These are phyloP conservation scores for Blastocystis sp. DNA, from an alignment of 352 stramenopile species.

Conservation along the genomic window DNA sequence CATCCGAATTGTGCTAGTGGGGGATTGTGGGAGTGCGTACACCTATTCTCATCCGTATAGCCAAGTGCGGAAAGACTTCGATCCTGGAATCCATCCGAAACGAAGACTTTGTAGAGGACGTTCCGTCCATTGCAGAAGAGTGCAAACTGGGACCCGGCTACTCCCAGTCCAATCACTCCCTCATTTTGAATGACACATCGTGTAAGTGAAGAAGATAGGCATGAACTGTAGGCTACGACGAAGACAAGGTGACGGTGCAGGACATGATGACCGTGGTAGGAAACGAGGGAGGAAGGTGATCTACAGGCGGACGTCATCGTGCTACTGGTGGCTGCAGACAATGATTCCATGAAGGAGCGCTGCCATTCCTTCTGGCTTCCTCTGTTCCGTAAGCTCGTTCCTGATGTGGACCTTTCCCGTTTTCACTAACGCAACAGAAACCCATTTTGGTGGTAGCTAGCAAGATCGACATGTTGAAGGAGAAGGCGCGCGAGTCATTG, in stretches of 20 bases:
- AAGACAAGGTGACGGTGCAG: neutral
- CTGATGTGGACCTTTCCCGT: neutral
- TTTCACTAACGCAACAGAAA: neutral
- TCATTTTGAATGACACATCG: conserved; percentile 25
- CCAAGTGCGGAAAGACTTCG: conserved; percentile 27
- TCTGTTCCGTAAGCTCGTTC: neutral
- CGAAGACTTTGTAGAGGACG: neutral
- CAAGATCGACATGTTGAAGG: neutral
- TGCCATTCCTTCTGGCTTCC: neutral
- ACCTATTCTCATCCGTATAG: neutral
- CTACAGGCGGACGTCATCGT: conserved; percentile 38
- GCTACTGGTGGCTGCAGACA: neutral
- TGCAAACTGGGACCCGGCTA: neutral
- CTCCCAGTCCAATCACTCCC: neutral
- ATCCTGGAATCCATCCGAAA: conserved; percentile 2
- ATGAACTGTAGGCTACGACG: neutral
- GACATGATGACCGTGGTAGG: neutral
- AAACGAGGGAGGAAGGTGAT: neutral
- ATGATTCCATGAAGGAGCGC: neutral
- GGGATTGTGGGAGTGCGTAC: neutral
- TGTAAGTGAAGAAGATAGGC: neutral
- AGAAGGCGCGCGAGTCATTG: neutral
- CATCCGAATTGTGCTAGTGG: conserved; percentile 4
- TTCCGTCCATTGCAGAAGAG: neutral
- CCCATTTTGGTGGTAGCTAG: conserved; percentile 4